Evolutionary conservation across 805 yeast genomes (phyloP), one percentile per base, ranked within the genome.

Genomic region (Sugiyamaella americana): DNA sequence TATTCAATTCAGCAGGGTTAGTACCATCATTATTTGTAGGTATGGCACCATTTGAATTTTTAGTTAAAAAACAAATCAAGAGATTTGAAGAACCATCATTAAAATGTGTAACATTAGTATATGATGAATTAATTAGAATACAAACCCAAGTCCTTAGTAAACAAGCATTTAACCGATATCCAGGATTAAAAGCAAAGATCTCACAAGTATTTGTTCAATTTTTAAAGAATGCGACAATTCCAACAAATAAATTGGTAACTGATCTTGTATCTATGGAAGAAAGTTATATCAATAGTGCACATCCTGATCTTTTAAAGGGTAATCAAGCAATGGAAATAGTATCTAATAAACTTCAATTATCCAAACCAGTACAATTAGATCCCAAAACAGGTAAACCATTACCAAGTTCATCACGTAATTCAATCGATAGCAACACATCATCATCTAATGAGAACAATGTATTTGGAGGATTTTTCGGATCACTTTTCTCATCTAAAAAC

Each of bases 21-120:
- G 79, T 97, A 1, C 98, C 98, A 11, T 84, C 96, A 3, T 74
- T 93, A 58, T 93, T 93, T 69, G 98, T 93, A 52, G 97, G 96
- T 39, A 89, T 98, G 8, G 91, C 87, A 60, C 97, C 98, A 1
- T 93, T 93, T 65, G 98, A 91, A 67, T 94, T 89, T 18, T 75
- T 89, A 48, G 95, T 89, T 40, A 87, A 85, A 66, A 91, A 86
- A 63, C 96, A 88, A 68, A 91, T 93, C 55, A 81, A 75, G 60
- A 79, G 98, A 66, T 87, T 93, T 70, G 96, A 89, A 68, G 98
- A 91, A 58, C 98, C 98, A 4, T 71, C 93, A 3, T 59, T 87
- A 47, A 81, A 94, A 60, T 87, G 98, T 72, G 89, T 89, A 52
- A 83, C 84, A 57, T 77, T 93, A 57, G 86, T 93, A 48, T 93